Conservation (phyloP, 441 rosid genomes). For the Mallotus repandus region DNA sequence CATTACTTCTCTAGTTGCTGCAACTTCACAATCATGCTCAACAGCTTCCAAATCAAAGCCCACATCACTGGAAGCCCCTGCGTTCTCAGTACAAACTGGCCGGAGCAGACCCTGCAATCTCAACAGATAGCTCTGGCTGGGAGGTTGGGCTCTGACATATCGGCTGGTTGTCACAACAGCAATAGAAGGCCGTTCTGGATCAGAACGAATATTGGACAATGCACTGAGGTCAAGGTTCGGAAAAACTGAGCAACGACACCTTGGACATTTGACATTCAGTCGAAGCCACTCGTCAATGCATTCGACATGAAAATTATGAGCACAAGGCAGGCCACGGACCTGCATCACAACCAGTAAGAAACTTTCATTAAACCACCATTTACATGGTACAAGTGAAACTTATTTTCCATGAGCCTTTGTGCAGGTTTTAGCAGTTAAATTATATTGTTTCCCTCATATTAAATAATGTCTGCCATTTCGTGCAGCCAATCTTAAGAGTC, state of each 20-base stretch:
- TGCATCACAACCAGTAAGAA: slow-evolving; percentile 36
- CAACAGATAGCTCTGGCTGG: slow-evolving; percentile 74
- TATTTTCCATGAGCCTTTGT: background rate
- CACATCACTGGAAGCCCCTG: slow-evolving; percentile 26
- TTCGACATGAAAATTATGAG: slow-evolving; percentile 98
- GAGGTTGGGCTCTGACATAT: slow-evolving; percentile 54
- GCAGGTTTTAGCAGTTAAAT: background rate
- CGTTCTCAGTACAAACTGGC: slow-evolving; percentile 60
- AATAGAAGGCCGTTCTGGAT: slow-evolving; percentile 49
- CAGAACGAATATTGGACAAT: slow-evolving; percentile 72
- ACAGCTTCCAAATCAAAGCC: slow-evolving; percentile 37
- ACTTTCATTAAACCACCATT: background rate
- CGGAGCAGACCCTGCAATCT: slow-evolving; percentile 62
- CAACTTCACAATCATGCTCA: slow-evolving; percentile 37
- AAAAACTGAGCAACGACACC: slow-evolving; percentile 94
- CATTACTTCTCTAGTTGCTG: slow-evolving; percentile 18
- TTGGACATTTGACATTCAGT: slow-evolving; percentile 94
- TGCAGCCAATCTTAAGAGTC: background rate
- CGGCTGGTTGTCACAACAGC: slow-evolving; percentile 38
- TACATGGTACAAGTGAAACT: background rate
- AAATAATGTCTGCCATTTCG: background rate
- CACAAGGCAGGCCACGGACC: slow-evolving; percentile 99
- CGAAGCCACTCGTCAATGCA: slow-evolving; percentile 98
- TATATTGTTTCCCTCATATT: background rate
- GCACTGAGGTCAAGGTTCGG: slow-evolving; percentile 98